These are phyloP conservation scores for Chaetomium olivaceum DNA, from an alignment of 2,329 filamentous ascomycete species.

Conservation along the genomic window DNA sequence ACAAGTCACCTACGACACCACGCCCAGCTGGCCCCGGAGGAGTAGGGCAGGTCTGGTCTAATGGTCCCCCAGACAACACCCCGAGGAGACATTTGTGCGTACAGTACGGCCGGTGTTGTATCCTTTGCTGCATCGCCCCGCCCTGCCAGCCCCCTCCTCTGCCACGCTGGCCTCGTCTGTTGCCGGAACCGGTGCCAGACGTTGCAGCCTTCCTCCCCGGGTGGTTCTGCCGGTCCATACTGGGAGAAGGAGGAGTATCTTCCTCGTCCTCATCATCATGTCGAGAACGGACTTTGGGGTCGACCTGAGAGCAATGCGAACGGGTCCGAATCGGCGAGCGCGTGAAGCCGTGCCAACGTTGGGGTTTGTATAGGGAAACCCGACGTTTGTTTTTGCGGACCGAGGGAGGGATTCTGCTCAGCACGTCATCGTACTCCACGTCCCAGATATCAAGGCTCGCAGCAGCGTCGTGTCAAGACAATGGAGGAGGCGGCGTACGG, in stretches of 20 bases:
- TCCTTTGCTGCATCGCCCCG: constrained; percentile 21
- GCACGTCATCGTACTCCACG: constrained; percentile 39
- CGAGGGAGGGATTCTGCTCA: constrained; percentile 34
- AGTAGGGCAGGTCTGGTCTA: constrained; percentile 38
- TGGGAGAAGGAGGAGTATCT: constrained; percentile 27
- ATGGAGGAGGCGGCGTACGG: constrained; percentile 32
- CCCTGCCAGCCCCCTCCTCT: constrained; percentile 14
- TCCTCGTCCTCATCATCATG: constrained; percentile 30
- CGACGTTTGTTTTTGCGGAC: constrained; percentile 29
- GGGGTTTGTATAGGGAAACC: constrained; percentile 33
- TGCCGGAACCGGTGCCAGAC: constrained; percentile 15
- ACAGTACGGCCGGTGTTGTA: constrained; percentile 35
- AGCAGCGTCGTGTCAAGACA: constrained; percentile 38
- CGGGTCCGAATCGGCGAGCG: constrained; percentile 38
- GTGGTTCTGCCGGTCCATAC: constrained; percentile 17
- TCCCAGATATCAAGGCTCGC: constrained; percentile 38
- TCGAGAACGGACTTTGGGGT: constrained; percentile 1
- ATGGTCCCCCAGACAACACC: constrained; percentile 27
- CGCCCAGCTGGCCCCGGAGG: no score
- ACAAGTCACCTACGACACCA: no score
- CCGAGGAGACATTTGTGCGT: constrained; percentile 36
- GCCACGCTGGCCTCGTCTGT: constrained; percentile 16
- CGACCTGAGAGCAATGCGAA: constrained; percentile 29
- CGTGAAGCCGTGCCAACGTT: constrained; percentile 36
- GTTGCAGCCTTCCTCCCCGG: constrained; percentile 16